Evolutionary conservation across 306 rosid genomes (phyloP), one percentile per base, ranked within the genome.

Genomic region (Erythrophleum fordii): DNA sequence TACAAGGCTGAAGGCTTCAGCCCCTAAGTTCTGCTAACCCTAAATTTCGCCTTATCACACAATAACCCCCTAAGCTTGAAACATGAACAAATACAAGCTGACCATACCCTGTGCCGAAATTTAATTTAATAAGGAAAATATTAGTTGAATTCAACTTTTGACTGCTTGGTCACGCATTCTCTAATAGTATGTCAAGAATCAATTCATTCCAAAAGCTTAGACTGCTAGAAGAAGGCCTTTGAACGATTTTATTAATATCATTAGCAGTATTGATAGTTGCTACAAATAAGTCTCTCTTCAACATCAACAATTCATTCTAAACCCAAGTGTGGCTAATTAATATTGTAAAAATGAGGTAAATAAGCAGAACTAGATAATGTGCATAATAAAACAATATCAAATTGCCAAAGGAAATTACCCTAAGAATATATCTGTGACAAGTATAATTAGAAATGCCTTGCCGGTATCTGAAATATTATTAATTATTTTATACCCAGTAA

Each of bases 401-500:
- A 64, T 51, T 46, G 52, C 72, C 69, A 56, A 80, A 77, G 67
- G 72, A 85, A 81, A 74, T 91, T 93, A 95, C 99, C 99, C 99
- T 74, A 95, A 84, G 88, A 95, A 91, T 80, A 91, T 93, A 90
- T 95, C 98, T 75, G 98, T 87, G 86, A 91, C 58, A 73, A 90
- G 88, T 87, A 95, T 93, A 83, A 95, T 90, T 58, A 95, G 85
- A 86, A 95, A 89, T 60, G 98, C 97, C 94, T 95, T 95, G 88
- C 97, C 99, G 52, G 97, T 89, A 87, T 95, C 97, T 72, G 99
- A 93, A 77, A 95, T 83, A 75, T 93, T 91, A 85, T 88, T 91
- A 87, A 95, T 80, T 72, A 95, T 91, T 86, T 93, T 95, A 83
- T 95, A 95, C 58, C 99, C 97, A 26, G 98, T 93, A 88, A 93